phyloP scores from a whole-genome alignment of 2,329 filamentous ascomycete genomes.

The Hawksworthiomyces lignivorus region DNA sequence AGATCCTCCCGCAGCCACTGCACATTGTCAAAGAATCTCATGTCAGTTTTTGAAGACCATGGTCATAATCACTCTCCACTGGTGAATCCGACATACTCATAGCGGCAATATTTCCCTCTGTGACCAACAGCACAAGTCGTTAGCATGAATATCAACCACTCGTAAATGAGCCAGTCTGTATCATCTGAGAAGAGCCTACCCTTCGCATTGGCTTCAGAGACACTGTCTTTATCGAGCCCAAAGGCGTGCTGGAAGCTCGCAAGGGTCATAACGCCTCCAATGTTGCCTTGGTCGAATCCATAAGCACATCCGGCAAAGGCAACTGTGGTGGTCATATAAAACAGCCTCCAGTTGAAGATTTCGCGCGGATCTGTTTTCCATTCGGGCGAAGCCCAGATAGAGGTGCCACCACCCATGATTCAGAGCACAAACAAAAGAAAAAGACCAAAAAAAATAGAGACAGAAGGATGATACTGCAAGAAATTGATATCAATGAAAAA shows the following conservation, averaged over 20 bases:
- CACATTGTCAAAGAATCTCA: background rate
- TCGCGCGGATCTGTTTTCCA: constrained; percentile 27
- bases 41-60: too few relatives aligned
- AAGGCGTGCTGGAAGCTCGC: constrained; percentile 28
- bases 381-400: constrained; percentile 29
- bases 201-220: constrained; percentile 21
- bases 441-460: too few relatives aligned
- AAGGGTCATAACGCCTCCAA: constrained; percentile 29
- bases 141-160: too few relatives aligned
- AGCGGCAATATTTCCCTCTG: constrained; percentile 24
- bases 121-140: too few relatives aligned
- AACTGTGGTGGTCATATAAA: constrained; percentile 25
- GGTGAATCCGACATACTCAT: constrained; percentile 13
- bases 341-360: constrained; percentile 29
- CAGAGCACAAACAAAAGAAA: too few relatives aligned
- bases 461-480: too few relatives aligned
- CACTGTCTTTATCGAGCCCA: constrained; percentile 23
- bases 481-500: too few relatives aligned
- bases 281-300: constrained; percentile 32
- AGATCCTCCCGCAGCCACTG: constrained; percentile 27
- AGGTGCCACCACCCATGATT: constrained; percentile 32
- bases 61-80: too few relatives aligned
- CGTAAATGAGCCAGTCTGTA: too few relatives aligned
- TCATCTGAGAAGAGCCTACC: constrained; percentile 2
- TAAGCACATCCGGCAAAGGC: constrained; percentile 30